phyloP scores from a whole-genome alignment of 768 basidiomycete species.

The Pleurotus sapidus region DNA sequence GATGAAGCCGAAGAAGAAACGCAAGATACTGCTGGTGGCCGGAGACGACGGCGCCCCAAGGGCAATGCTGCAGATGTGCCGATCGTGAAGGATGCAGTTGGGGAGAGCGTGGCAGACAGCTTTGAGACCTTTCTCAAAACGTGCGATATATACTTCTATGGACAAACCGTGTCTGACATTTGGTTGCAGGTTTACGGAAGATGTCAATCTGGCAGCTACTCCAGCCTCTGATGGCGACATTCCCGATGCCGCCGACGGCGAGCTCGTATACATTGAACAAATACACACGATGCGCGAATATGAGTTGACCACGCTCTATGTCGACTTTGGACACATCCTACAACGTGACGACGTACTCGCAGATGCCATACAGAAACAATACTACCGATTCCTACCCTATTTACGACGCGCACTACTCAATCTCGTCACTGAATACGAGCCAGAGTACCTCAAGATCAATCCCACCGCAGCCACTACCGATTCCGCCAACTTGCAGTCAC shows the following conservation, averaged over 20 bases:
- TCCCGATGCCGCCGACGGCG: slow-evolving; percentile 53
- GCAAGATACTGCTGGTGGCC: slow-evolving; percentile 31
- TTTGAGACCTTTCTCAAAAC: slow-evolving; percentile 91
- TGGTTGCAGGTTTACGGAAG: slow-evolving; percentile 74
- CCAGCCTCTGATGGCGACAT: slow-evolving; percentile 72
- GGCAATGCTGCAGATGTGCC: slow-evolving; percentile 70
- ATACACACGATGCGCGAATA: slow-evolving; percentile 95
- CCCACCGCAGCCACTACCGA: slow-evolving; percentile 85
- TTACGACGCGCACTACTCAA: slow-evolving; percentile 88
- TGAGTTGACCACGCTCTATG: slow-evolving; percentile 92
- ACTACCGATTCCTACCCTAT: slow-evolving; percentile 96
- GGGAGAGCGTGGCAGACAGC: slow-evolving; percentile 90
- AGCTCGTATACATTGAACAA: slow-evolving; percentile 86
- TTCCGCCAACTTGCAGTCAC: slow-evolving; percentile 83
- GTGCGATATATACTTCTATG: slow-evolving; percentile 43
- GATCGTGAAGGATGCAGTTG: slow-evolving; percentile 89
- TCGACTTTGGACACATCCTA: slow-evolving; percentile 91
- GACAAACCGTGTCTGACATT: slow-evolving; percentile 3
- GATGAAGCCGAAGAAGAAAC: slow-evolving; percentile 49
- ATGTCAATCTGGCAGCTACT: slow-evolving; percentile 74
- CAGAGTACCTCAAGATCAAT: slow-evolving; percentile 94
- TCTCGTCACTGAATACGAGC: slow-evolving; percentile 85
- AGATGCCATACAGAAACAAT: slow-evolving; percentile 89
- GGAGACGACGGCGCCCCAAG: slow-evolving; percentile 42
- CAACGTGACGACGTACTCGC: slow-evolving; percentile 92